Conservation (phyloP, 257 asterid genomes). For the Nicotiana undulata region DNA sequence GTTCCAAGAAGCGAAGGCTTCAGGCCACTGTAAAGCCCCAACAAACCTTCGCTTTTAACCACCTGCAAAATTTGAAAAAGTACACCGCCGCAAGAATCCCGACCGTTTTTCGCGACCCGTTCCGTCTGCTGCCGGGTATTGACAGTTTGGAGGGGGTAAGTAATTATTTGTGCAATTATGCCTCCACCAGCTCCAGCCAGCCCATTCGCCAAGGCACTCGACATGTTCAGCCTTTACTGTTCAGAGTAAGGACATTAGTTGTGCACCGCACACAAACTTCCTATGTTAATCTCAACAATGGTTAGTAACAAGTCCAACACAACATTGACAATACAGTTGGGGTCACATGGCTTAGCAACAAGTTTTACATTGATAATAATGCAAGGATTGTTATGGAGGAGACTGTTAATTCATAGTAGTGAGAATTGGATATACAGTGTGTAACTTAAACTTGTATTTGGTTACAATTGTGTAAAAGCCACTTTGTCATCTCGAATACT, state of each 20-base stretch:
- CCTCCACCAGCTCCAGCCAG: constrained; percentile 94
- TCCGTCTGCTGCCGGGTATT: constrained; percentile 95
- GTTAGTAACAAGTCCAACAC: neutral
- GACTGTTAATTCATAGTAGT: no score
- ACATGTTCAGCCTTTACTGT: constrained; percentile 17
- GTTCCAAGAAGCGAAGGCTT: constrained; percentile 88
- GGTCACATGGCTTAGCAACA: neutral
- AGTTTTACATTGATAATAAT: no score
- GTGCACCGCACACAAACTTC: neutral
- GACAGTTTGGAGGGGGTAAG: constrained; percentile 78
- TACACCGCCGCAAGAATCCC: constrained; percentile 28
- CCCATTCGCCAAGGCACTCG: constrained; percentile 82
- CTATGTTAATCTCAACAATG: neutral
- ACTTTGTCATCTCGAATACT: no score
- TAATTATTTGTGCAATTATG: constrained; percentile 69
- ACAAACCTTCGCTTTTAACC: constrained; percentile 64
- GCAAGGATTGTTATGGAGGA: no score
- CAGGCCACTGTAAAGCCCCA: constrained; percentile 94
- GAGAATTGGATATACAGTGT: no score
- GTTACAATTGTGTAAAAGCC: no score
- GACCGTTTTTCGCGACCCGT: constrained; percentile 50
- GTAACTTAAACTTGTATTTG: no score
- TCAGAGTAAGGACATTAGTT: neutral
- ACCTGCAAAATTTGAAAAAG: constrained; percentile 65
- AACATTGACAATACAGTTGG: neutral